Percentiles rank a stretch among this genome's conserved stretches.
Conservation (phyloP, 768 basidiomycete genomes). For the Amyloporia xantha region DNA sequence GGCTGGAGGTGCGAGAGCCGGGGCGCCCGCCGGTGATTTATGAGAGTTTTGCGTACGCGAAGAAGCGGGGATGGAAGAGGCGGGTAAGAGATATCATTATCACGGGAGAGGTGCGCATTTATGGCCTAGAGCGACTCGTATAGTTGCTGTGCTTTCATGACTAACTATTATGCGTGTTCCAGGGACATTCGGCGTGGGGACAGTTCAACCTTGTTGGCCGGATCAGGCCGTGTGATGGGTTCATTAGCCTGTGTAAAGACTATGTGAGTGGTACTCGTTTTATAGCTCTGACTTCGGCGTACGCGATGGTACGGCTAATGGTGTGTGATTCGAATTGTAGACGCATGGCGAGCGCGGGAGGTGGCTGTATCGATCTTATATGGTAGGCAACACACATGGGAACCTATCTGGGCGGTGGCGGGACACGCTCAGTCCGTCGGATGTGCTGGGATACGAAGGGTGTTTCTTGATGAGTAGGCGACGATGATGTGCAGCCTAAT, state of each 20-base stretch:
- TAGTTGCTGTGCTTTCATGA: neutral
- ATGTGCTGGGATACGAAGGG: conserved; percentile 75
- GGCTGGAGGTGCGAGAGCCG: conserved; percentile 43
- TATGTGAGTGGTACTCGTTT: conserved; percentile 43
- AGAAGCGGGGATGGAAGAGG: conserved; percentile 2
- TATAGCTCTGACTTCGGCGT: neutral
- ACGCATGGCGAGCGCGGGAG: conserved; percentile 66
- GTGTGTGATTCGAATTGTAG: conserved; percentile 33
- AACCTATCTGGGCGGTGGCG: conserved; percentile 82
- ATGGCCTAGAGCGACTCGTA: neutral
- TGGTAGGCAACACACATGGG: conserved; percentile 63
- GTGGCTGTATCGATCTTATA: conserved; percentile 84
- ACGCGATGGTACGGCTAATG: neutral
- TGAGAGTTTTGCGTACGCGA: conserved; percentile 9
- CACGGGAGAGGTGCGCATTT: conserved; percentile 55
- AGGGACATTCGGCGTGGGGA: conserved; percentile 93
- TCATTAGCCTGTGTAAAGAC: conserved; percentile 77
- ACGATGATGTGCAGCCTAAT: conserved; percentile 34
- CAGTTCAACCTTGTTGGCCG: conserved; percentile 77
- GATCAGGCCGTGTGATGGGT: conserved; percentile 75
- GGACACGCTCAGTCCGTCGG: conserved; percentile 64
- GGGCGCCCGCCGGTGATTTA: conserved; percentile 27
- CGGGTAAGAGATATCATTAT: conserved; percentile 57
- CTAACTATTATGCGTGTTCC: too few species aligned
- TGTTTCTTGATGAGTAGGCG: conserved; percentile 74